Evolutionary conservation across 1,284 basidiomycete genomes (phyloP), one percentile per base, ranked within the genome.

Genomic region (Porodaedalea pini): DNA sequence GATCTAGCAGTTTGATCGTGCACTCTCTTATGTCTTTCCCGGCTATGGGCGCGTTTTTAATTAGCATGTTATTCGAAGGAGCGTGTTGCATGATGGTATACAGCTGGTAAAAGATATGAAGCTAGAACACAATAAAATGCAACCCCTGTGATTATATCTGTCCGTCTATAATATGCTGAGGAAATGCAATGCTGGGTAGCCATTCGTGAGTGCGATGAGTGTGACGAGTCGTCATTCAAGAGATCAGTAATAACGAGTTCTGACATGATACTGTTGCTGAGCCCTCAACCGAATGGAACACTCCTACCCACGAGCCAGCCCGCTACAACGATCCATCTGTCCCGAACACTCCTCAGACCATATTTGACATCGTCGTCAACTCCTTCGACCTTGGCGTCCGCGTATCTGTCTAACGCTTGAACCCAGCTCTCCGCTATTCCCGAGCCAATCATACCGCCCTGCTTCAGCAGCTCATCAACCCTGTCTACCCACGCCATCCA

Each of bases 401-500:
- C 82, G 65, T 87, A 80, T 51, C 79, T 78, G 54, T 90, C 86
- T 64, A 92, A 66, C 2, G 74, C 78, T 45, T 80, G 77, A 63
- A 83, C 82, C 90, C 89, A 92, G 5, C 71, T 73, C 57, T 75
- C 70, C 25, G 86, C 87, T 11, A 77, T 79, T 59, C 90, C 87
- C 48, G 76, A 78, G 4, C 86, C 82, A 68, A 90, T 90, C 88
- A 92, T 90, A 3, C 86, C 82, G 4, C 81, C 86, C 17, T 80
- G 73, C 39, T 57, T 57, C 15, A 57, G 34, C 7, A 52, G 21
- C 32, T 31, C 19, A 63, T 90, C 85, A 29, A 91, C 75, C 44
- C 77, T 77, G 43, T 81, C 75, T n/a, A 89, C 75, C 89, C 89
- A 92, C 11, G 81, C 82, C 50, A 73, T 78, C 90, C 90, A 92